These are phyloP conservation scores for Penicillium robsamsonii DNA, from an alignment of 495 filamentous ascomycete genomes.

Conservation along the genomic window DNA sequence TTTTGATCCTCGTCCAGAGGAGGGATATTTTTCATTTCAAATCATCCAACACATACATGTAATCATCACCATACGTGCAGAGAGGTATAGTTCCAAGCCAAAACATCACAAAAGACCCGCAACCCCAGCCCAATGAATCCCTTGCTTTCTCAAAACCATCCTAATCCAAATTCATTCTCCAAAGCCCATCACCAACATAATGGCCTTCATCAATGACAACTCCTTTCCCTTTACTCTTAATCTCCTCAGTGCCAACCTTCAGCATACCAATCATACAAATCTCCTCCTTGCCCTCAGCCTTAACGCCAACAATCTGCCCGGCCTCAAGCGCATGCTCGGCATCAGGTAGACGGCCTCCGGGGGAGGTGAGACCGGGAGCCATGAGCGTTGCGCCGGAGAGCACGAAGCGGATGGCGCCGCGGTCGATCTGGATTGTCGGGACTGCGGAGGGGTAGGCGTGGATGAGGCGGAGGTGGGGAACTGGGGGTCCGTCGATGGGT, in stretches of 20 bases:
- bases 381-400: conserved; percentile 89
- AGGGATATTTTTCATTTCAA: conserved; percentile 9
- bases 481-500: conserved; percentile 70
- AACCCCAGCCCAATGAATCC: not conserved
- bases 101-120: not conserved
- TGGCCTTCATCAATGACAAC: conserved; percentile 89
- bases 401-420: conserved; percentile 96
- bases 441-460: conserved; percentile 57
- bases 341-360: conserved; percentile 73
- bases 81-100: conserved; percentile 1
- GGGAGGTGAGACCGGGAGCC: conserved; percentile 84
- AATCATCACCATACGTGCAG: conserved; percentile 5
- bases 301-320: conserved; percentile 80
- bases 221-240: conserved; percentile 89
- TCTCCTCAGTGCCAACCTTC: conserved; percentile 86
- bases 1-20: not conserved
- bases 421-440: conserved; percentile 67
- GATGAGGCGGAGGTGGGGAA: conserved; percentile 78
- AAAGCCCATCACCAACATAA: conserved; percentile 92
- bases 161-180: conserved; percentile 73
- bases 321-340: conserved; percentile 57
- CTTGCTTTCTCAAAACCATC: not conserved
- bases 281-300: conserved; percentile 90
- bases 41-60: conserved; percentile 8
- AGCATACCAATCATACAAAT: conserved; percentile 84